These are phyloP conservation scores for Dioscorea cayenensis DNA, from an alignment of 116 monocot genomes.

Conservation along the genomic window DNA sequence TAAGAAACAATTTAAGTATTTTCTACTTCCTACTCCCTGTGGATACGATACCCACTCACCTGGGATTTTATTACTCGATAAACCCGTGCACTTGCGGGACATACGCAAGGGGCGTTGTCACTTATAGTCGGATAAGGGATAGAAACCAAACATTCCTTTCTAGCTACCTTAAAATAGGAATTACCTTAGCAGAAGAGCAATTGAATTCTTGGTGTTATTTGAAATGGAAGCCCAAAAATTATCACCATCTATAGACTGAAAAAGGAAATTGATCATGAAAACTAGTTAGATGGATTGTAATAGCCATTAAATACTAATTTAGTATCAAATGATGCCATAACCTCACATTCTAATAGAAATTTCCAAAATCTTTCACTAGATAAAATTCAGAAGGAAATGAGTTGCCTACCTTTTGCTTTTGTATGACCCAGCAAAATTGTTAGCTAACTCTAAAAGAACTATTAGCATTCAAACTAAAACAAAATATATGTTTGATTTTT, in stretches of 20 bases:
- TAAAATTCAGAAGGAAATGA: constrained; percentile 57
- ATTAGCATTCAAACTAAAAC: too few relatives aligned
- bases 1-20: too few relatives aligned
- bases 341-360: constrained; percentile 69
- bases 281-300: background rate
- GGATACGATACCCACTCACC: too few relatives aligned
- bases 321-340: constrained; percentile 10
- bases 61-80: too few relatives aligned
- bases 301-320: background rate
- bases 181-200: constrained; percentile 69
- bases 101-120: too few relatives aligned
- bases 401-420: constrained; percentile 70
- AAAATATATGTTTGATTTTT: too few relatives aligned
- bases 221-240: constrained; percentile 67
- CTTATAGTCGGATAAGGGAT: background rate
- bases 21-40: too few relatives aligned
- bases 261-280: constrained; percentile 7
- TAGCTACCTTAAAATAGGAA: constrained; percentile 57
- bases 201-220: constrained; percentile 49
- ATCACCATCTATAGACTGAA: constrained; percentile 72
- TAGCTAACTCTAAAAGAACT: background rate
- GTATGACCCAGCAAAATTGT: constrained; percentile 19
- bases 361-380: constrained; percentile 89
- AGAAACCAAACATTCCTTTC: constrained; percentile 45
- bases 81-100: too few relatives aligned